These are phyloP conservation scores for Trichoderma atroviride DNA, from an alignment of 2,329 filamentous ascomycete genomes.

Conservation along the genomic window DNA sequence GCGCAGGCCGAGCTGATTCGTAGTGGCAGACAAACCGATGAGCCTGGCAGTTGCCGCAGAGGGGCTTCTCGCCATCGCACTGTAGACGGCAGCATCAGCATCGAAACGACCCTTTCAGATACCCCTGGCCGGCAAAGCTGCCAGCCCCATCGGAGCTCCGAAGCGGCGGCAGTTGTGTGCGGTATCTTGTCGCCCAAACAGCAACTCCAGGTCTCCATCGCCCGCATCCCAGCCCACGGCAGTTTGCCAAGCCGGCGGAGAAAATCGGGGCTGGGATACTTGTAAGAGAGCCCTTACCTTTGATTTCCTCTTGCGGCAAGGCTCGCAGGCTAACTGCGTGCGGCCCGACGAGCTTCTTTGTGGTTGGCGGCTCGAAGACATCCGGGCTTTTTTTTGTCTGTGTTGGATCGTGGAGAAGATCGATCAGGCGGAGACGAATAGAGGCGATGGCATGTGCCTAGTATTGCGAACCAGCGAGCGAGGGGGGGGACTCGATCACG, in stretches of 20 bases:
- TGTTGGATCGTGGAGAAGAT: not conserved
- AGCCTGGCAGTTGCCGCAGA: slow-evolving; percentile 20
- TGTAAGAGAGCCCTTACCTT: slow-evolving; percentile 1
- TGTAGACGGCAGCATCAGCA: not conserved
- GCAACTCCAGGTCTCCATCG: not conserved
- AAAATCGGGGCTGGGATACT: not conserved
- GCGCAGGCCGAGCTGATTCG: slow-evolving; percentile 12
- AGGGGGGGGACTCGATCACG: not conserved
- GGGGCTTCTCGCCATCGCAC: slow-evolving; percentile 24
- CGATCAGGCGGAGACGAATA: not conserved
- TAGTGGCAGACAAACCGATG: slow-evolving; percentile 19
- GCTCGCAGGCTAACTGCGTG: slow-evolving; percentile 24
- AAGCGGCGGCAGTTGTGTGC: not conserved
- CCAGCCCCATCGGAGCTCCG: not conserved
- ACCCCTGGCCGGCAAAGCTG: not conserved
- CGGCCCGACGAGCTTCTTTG: slow-evolving; percentile 20
- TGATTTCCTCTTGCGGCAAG: slow-evolving; percentile 28
- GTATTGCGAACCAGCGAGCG: not conserved
- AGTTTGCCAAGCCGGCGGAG: not conserved
- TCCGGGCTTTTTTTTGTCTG: not conserved
- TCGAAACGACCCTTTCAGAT: not conserved
- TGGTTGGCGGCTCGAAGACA: slow-evolving; percentile 28
- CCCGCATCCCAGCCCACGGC: not conserved
- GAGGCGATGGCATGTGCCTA: too few relatives aligned
- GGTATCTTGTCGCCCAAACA: not conserved